Evolutionary conservation across 2,329 filamentous ascomycete genomes (phyloP).

Genomic region (Aspergillus tubingensis): DNA sequence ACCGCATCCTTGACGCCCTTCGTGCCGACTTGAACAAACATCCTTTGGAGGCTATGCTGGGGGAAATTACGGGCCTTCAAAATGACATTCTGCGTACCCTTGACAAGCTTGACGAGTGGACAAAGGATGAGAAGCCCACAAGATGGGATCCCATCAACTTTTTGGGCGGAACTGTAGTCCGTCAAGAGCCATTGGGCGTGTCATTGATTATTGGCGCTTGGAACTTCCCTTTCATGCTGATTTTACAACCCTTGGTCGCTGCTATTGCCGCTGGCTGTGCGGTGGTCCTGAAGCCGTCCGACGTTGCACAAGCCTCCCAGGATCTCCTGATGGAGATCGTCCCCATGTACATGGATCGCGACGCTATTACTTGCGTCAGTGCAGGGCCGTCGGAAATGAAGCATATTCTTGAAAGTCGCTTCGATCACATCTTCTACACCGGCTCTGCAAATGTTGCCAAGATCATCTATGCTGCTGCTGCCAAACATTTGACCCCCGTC

Average conservation of each 20-base stretch:
- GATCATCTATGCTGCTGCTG: constrained; percentile 44
- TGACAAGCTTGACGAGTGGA: constrained; percentile 44
- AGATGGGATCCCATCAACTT: constrained; percentile 31
- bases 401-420: constrained; percentile 41
- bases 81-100: constrained; percentile 42
- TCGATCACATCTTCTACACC: constrained; percentile 52
- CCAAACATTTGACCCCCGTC: constrained; percentile 49
- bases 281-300: constrained; percentile 50
- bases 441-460: constrained; percentile 44
- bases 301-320: constrained; percentile 40
- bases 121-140: constrained; percentile 36
- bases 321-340: constrained; percentile 44
- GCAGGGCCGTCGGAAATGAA: constrained; percentile 43
- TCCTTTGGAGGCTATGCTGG: constrained; percentile 34
- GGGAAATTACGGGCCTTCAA: constrained; percentile 37
- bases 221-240: constrained; percentile 49
- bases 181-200: constrained; percentile 49
- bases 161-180: constrained; percentile 36
- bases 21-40: constrained; percentile 40
- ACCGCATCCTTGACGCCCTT: constrained; percentile 35
- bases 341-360: constrained; percentile 46
- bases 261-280: constrained; percentile 49
- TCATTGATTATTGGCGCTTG: constrained; percentile 50
- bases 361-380: constrained; percentile 39
- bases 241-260: constrained; percentile 44